These are phyloP conservation scores for Xerocomus minutiporus DNA, from an alignment of 1,284 basidiomycete genomes.

Conservation along the genomic window DNA sequence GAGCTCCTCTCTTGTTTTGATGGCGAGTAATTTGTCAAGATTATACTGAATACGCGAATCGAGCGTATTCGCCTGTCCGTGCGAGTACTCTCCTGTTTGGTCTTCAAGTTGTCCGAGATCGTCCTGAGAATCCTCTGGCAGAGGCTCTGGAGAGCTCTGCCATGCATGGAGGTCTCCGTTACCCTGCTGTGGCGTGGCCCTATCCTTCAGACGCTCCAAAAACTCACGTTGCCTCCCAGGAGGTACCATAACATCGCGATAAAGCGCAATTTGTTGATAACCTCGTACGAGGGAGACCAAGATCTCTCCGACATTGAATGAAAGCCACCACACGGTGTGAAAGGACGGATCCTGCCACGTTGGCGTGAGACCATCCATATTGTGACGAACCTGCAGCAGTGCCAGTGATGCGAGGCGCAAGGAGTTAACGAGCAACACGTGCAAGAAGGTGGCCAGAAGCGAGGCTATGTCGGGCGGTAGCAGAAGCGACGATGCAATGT, in stretches of 20 bases:
- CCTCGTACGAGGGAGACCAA: slow-evolving; percentile 60
- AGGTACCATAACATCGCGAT: slow-evolving; percentile 60
- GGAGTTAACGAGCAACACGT: slow-evolving; percentile 47
- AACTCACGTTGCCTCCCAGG: slow-evolving; percentile 36
- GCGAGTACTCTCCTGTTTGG: slow-evolving; percentile 7
- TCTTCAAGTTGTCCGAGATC: slow-evolving; percentile 23
- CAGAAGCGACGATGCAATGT: slow-evolving; percentile 31
- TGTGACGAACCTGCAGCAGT: slow-evolving; percentile 48
- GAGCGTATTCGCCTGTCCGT: slow-evolving; percentile 6
- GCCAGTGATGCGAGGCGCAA: slow-evolving; percentile 54
- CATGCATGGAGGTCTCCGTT: slow-evolving; percentile 13
- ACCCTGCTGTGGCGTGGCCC: slow-evolving; percentile 5
- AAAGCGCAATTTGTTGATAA: slow-evolving; percentile 60
- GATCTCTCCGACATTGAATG: slow-evolving; percentile 64
- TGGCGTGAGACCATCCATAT: slow-evolving; percentile 41
- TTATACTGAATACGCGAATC: slow-evolving; percentile 52
- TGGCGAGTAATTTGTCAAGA: slow-evolving; percentile 54
- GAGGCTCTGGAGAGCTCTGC: slow-evolving; percentile 14
- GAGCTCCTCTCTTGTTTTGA: slow-evolving; percentile 65
- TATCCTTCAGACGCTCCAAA: slow-evolving; percentile 25
- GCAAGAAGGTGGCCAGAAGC: slow-evolving; percentile 45
- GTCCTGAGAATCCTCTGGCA: slow-evolving; percentile 16
- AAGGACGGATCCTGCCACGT: slow-evolving; percentile 59
- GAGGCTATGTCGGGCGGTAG: slow-evolving; percentile 35
- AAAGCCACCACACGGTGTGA: slow-evolving; percentile 66